Percentiles rank a stretch among this genome's conserved stretches.
Evolutionary conservation across 129 eudicot species (phyloP).

Genomic region (Flaveria ramosissima): DNA sequence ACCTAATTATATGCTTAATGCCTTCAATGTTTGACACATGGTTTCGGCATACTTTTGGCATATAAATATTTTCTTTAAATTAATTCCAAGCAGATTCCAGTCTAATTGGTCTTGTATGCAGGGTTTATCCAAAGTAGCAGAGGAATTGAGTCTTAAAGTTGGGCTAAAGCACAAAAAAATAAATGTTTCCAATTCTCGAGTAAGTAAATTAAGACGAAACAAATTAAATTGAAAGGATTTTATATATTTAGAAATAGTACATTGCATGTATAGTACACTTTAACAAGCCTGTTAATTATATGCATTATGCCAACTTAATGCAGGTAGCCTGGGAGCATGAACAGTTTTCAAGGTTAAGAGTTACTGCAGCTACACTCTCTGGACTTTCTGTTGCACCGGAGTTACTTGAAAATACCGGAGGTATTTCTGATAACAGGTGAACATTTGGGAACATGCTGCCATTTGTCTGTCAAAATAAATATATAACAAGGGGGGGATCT

Average conservation of each 20-base stretch:
- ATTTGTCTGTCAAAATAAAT: background rate
- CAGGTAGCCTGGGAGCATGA: slow-evolving; percentile 99
- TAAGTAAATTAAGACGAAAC: slow-evolving; percentile 40
- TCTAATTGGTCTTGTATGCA: slow-evolving; percentile 37
- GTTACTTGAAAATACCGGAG: slow-evolving; percentile 69
- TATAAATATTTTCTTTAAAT: background rate
- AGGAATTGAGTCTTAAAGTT: slow-evolving; percentile 74
- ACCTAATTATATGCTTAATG: background rate
- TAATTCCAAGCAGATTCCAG: background rate
- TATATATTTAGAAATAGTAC: background rate
- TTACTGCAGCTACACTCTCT: slow-evolving; percentile 90
- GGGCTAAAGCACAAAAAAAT: slow-evolving; percentile 95
- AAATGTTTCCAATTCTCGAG: slow-evolving; percentile 87
- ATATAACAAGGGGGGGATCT: background rate
- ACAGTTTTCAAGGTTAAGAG: slow-evolving; percentile 91
- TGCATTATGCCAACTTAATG: slow-evolving; percentile 38
- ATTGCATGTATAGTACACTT: background rate
- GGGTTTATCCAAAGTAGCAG: slow-evolving; percentile 84
- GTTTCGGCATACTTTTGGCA: background rate
- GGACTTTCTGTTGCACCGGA: slow-evolving; percentile 73
- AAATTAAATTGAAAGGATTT: background rate
- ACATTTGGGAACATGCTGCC: slow-evolving; percentile 14
- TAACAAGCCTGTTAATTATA: slow-evolving; percentile 7
- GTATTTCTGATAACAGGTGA: slow-evolving; percentile 76
- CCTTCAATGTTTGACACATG: background rate